These are phyloP conservation scores for Dicorynia guianensis DNA, from an alignment of 306 rosid genomes.

Conservation along the genomic window DNA sequence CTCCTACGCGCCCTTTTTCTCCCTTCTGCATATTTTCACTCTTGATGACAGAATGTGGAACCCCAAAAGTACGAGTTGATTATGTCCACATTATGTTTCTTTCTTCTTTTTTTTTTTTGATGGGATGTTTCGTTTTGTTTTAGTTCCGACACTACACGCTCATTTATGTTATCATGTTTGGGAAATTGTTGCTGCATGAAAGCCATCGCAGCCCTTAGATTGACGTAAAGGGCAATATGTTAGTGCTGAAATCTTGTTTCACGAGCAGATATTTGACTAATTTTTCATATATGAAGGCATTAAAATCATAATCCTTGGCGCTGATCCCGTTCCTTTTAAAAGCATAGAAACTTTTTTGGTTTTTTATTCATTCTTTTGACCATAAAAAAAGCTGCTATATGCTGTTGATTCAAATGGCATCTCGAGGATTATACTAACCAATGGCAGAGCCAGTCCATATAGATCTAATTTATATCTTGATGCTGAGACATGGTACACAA, in stretches of 20 bases:
- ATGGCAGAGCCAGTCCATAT: no score
- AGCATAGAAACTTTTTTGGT: constrained; percentile 8
- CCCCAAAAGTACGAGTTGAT: no score
- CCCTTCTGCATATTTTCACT: no score
- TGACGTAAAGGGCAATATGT: neutral
- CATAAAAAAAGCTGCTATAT: neutral
- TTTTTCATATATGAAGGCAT: neutral
- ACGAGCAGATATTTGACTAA: neutral
- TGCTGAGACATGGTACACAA: no score
- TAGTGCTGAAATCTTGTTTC: neutral
- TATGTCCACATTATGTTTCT: no score
- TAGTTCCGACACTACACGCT: no score
- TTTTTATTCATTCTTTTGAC: constrained; percentile 36
- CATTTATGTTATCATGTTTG: neutral
- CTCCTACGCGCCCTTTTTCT: neutral
- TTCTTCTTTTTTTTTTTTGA: no score
- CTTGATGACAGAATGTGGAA: no score
- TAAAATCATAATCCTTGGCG: constrained; percentile 33
- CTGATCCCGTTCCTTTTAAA: constrained; percentile 36
- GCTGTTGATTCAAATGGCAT: neutral
- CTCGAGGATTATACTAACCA: neutral
- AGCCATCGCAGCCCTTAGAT: neutral
- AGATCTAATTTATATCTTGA: no score
- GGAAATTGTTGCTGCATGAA: neutral
- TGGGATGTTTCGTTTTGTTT: no score